These are phyloP conservation scores for Hypomontagnella submonticulosa DNA, from an alignment of 495 filamentous ascomycete species.

Conservation along the genomic window DNA sequence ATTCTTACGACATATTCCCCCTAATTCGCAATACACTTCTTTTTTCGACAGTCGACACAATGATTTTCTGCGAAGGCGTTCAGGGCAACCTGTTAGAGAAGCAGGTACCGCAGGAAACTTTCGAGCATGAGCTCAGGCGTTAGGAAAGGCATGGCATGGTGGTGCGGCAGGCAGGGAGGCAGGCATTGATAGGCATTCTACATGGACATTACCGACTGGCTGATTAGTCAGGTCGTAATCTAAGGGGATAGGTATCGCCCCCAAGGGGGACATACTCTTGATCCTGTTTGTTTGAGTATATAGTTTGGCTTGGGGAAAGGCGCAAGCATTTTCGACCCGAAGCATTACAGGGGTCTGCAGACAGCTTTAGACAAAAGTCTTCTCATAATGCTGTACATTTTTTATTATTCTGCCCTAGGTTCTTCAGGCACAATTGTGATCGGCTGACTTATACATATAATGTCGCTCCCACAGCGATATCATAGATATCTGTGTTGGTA, in stretches of 20 bases:
- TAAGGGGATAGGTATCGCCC: conserved; percentile 13
- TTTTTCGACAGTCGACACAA: conserved; percentile 14
- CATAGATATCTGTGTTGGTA: too few relatives aligned
- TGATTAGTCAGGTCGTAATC: conserved; percentile 32
- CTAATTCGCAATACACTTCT: conserved; percentile 16
- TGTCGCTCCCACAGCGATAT: too few relatives aligned
- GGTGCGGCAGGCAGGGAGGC: conserved; percentile 25
- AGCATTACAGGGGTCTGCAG: conserved; percentile 27
- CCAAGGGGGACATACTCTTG: conserved; percentile 14
- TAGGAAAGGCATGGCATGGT: conserved; percentile 29
- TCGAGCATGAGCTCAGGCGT: conserved; percentile 43
- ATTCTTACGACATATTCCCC: conserved; percentile 27
- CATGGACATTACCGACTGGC: conserved; percentile 29
- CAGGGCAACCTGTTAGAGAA: conserved; percentile 28
- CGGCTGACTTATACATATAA: too few relatives aligned
- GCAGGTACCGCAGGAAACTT: conserved; percentile 29
- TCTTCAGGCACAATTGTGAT: too few relatives aligned
- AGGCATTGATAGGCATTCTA: conserved; percentile 28
- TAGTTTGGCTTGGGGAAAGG: conserved; percentile 26
- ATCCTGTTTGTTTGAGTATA: conserved; percentile 39
- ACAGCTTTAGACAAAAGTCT: conserved; percentile 32
- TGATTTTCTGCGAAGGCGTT: conserved; percentile 39
- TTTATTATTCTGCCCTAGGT: too few relatives aligned
- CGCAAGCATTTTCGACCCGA: conserved; percentile 14
- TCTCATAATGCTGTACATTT: conserved; percentile 2